Conservation (phyloP, 2,329 filamentous ascomycete species). For the Aureobasidium sp. region DNA sequence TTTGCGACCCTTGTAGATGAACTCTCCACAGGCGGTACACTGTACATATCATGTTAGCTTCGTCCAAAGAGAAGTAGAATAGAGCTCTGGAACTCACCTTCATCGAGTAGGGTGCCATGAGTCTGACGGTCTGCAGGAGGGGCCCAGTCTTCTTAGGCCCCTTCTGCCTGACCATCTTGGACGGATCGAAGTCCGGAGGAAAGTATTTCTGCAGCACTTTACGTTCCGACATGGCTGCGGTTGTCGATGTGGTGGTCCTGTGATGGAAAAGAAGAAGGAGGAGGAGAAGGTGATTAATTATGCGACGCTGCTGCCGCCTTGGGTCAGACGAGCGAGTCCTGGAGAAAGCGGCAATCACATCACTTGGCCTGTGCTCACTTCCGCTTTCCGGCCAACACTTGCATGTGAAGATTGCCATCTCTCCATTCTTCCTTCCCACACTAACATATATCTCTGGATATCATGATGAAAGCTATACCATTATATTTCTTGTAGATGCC, state of each 20-base stretch:
- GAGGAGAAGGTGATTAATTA: background rate
- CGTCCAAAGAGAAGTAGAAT: too few relatives aligned
- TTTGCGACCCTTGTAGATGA: conserved; percentile 59
- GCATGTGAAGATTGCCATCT: background rate
- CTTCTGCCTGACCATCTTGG: conserved; percentile 59
- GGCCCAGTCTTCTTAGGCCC: conserved; percentile 65
- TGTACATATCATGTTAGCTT: too few relatives aligned
- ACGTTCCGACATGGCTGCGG: conserved; percentile 65
- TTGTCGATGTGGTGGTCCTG: background rate
- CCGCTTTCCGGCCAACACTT: background rate
- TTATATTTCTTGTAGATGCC: too few relatives aligned
- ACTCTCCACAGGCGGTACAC: conserved; percentile 63
- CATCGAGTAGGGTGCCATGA: conserved; percentile 86
- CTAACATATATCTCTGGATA: too few relatives aligned
- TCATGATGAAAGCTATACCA: too few relatives aligned
- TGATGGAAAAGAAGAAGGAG: too few relatives aligned
- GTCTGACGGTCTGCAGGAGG: conserved; percentile 69
- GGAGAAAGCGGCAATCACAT: background rate
- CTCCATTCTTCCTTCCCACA: too few relatives aligned
- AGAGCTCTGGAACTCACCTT: conserved; percentile 27
- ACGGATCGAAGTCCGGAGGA: conserved; percentile 81
- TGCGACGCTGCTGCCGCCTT: background rate
- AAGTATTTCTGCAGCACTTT: conserved; percentile 66
- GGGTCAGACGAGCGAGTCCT: background rate
- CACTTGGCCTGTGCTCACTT: background rate